Percentiles rank a stretch among this genome's conserved stretches.
These are phyloP conservation scores for Buxus sempervirens DNA, from an alignment of 164 flowering plant species.

Conservation along the genomic window DNA sequence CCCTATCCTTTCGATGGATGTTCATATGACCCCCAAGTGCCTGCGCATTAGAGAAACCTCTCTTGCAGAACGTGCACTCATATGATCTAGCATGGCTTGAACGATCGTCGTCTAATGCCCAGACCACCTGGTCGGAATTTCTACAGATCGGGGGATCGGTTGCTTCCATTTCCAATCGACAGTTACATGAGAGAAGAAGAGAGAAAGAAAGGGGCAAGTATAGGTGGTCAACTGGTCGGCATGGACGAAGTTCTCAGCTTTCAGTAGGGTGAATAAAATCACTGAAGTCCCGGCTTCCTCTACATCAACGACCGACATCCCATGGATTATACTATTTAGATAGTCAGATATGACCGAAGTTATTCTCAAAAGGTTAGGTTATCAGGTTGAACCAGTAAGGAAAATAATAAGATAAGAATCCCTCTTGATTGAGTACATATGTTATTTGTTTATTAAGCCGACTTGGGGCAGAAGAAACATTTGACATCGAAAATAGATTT, in stretches of 20 bases:
- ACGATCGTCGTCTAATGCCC: constrained; percentile 8
- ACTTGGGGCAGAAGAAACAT: too few species aligned
- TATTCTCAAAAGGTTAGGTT: too few species aligned
- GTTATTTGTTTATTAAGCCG: too few species aligned
- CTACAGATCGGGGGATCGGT: constrained; percentile 7
- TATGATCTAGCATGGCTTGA: constrained; percentile 29
- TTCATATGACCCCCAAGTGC: constrained; percentile 60
- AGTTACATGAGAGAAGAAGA: constrained; percentile 12
- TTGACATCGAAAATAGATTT: too few species aligned
- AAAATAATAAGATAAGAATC: too few species aligned
- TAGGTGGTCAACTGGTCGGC: constrained; percentile 15
- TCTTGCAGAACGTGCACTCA: constrained; percentile 44
- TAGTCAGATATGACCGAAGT: too few species aligned
- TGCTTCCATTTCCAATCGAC: constrained; percentile 12
- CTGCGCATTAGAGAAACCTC: constrained; percentile 50
- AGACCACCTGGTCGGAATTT: constrained; percentile 2
- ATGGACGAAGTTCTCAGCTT: neutral
- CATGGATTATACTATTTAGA: too few species aligned
- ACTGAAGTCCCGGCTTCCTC: too few species aligned
- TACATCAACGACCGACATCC: too few species aligned
- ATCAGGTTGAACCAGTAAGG: too few species aligned
- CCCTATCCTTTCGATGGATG: constrained; percentile 42
- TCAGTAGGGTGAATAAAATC: too few species aligned
- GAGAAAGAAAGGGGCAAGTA: neutral
- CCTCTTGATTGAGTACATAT: too few species aligned